Evolutionary conservation across 768 basidiomycete genomes (phyloP), one percentile per base, ranked within the genome.

Genomic region (Rhizopogon roseolus): DNA sequence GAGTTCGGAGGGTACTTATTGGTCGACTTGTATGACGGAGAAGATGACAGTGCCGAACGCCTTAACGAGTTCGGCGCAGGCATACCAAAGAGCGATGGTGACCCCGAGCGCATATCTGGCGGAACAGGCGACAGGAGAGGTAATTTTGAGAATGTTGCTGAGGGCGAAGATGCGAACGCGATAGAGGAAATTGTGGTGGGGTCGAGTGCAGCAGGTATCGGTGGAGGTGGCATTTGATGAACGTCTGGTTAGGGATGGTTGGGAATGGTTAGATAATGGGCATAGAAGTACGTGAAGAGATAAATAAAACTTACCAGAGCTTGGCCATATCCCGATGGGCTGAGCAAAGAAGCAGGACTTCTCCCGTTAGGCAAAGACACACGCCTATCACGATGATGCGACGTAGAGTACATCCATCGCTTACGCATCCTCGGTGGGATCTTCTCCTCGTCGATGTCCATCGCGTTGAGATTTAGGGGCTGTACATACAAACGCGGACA

Each of bases 351-450:
- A 14, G 32, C 29, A 5, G 4, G 7, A 1, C 19, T 14, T 34
- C 13, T 32, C 7, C 13, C 29, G n/a, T 46, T 46, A 17, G 29
- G 29, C 11, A 32, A 46, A 34, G 29, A 46, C 8, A 14, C 19
- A 34, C 11, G 44, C 2, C 17, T 17, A 17, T 45, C 44, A 45
- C 45, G 17, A 5, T 46, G 29, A 32, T 46, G 44, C 11, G 44
- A 46, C 32, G 34, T 29, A 46, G 50, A 50, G 17, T 63, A 65
- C 22, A 67, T 61, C 76, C 74, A 73, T 3, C 57, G 57, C 57
- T 83, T 87, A 38, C 85, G 73, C 79, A 87, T 79, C 66, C 82
- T 82, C 4, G 85, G 84, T 5, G 85, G 85, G 59, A 86, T 73
- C 46, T 66, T 68, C 10, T 75, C 74, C 52, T 62, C 62, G 11